Conservation (phyloP, 2,329 filamentous ascomycete genomes). For the Colletotrichum caudatum region DNA sequence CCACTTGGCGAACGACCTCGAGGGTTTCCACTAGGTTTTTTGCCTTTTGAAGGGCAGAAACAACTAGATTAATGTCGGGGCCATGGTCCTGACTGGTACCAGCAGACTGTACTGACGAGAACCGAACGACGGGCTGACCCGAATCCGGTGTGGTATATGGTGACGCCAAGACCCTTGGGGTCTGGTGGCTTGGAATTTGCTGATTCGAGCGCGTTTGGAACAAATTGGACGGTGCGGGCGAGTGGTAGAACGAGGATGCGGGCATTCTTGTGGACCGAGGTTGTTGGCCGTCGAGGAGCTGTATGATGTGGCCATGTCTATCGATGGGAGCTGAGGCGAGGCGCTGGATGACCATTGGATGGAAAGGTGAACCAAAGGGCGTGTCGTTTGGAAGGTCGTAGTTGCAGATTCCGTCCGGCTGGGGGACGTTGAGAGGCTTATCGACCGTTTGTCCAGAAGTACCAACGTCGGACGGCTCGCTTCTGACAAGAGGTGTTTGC, state of each 20-base stretch:
- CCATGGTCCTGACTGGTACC: neutral
- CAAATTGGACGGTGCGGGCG: neutral
- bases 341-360: neutral
- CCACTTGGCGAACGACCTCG: neutral
- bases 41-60: neutral
- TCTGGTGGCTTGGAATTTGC: neutral
- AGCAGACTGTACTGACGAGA: neutral
- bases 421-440: neutral
- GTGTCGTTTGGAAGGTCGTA: neutral
- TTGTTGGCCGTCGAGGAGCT: neutral
- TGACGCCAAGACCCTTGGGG: neutral
- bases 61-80: neutral
- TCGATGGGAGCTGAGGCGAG: neutral
- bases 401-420: neutral
- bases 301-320: neutral
- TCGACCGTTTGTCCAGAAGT: no score
- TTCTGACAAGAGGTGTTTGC: neutral
- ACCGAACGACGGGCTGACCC: neutral
- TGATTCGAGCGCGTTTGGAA: neutral
- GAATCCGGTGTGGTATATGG: neutral
- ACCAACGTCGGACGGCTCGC: neutral
- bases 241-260: neutral
- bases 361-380: neutral
- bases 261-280: neutral
- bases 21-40: neutral